Conservation (phyloP, 1,284 basidiomycete genomes). For the Pseudozyma sp. region DNA sequence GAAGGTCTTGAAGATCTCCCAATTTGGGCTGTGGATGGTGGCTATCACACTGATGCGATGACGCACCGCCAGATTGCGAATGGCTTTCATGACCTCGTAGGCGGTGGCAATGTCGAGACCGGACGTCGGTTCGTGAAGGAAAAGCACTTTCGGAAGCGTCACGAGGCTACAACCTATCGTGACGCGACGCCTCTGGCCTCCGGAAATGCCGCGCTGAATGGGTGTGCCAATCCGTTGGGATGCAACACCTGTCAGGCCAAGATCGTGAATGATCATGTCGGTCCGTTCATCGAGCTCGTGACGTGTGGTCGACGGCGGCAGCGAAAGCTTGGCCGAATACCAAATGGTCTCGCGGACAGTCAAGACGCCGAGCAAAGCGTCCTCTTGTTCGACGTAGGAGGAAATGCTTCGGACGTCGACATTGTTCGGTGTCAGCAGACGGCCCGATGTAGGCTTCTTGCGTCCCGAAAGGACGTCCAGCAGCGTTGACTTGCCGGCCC, state of each 20-base stretch:
- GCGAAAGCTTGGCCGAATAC: constrained; percentile 66
- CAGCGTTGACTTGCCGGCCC: constrained; percentile 70
- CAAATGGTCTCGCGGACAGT: constrained; percentile 69
- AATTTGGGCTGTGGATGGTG: constrained; percentile 70
- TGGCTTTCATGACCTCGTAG: constrained; percentile 66
- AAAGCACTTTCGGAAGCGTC: constrained; percentile 67
- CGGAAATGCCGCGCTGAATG: constrained; percentile 70
- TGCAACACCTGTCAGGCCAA: constrained; percentile 63
- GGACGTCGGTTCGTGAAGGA: constrained; percentile 70
- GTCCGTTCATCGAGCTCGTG: constrained; percentile 18
- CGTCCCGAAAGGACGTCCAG: constrained; percentile 69
- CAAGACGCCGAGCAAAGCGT: constrained; percentile 69
- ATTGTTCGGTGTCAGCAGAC: constrained; percentile 3
- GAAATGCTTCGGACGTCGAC: constrained; percentile 29
- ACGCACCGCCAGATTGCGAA: constrained; percentile 50
- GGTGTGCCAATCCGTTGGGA: constrained; percentile 69
- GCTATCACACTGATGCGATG: constrained; percentile 65
- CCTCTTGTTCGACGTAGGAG: constrained; percentile 70
- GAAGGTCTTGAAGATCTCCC: constrained; percentile 64
- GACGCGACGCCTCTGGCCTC: constrained; percentile 70
- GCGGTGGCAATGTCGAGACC: constrained; percentile 63
- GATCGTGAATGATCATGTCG: constrained; percentile 54
- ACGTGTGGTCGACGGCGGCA: constrained; percentile 9
- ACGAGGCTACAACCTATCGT: constrained; percentile 69
- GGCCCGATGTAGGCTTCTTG: constrained; percentile 24